Evolutionary conservation across 2,329 filamentous ascomycete genomes (phyloP), one percentile per base, ranked within the genome.

Genomic region (Aureobasidium sp.): DNA sequence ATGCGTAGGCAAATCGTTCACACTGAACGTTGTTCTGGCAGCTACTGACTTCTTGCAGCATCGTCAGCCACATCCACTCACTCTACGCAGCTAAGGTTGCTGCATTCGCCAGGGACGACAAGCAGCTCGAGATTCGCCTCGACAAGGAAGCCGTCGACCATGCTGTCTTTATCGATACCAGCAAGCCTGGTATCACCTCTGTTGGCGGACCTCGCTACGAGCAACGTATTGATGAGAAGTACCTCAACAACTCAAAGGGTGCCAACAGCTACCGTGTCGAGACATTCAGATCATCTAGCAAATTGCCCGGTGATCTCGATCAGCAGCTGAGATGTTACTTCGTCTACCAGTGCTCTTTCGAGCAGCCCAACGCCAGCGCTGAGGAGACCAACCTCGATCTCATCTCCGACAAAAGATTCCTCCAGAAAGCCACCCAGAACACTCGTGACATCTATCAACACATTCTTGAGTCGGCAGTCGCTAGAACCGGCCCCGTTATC

Each of bases 91-190:
- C 93, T 74, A 97, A 97, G 79, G 87, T 97, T 51, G 94, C 94
- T 41, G 92, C 94, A 9, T 94, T 90, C 73, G 91, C 93, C 39
- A 87, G 94, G 63, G 89, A 95, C 74, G 93, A 97, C 77, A 95
- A 95, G 81, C 87, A 88, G 68, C 84, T 97, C 70, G 92, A 97
- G 77, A 97, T 99, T 69, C 86, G 92, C 66, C 80, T 99, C 46
- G 93, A 97, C 74, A 97, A 97, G 84, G 94, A 99, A 77, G 91
- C 91, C 26, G 79, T 82, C 63, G 94, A 97, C 74, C 94, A 97
- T 72, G 94, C 94, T 64, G 95, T 97, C 72, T 99, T 97, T 79
- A 97, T 99, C 68, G 94, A 99, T 74, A 99, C 94, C 61, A 97
- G 92, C 75, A 88, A 88, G 72, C 93, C 94, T 17, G 94, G 94